phyloP scores from a whole-genome alignment of 2,329 filamentous ascomycete species.

The Xylariaceae sp. region DNA sequence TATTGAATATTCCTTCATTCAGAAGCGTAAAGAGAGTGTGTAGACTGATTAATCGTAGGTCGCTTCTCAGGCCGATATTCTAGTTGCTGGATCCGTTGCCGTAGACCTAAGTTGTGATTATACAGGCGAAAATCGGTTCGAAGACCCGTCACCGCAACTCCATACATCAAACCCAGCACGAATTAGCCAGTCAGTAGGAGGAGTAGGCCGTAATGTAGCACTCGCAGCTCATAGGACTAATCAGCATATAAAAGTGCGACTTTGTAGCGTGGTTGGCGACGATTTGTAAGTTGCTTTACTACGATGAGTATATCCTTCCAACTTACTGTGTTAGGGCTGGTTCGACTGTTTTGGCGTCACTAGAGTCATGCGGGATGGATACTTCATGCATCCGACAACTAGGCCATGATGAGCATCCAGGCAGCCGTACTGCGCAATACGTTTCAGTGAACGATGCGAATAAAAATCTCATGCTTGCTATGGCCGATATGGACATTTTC shows the following conservation, averaged over 20 bases:
- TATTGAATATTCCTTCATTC: neutral
- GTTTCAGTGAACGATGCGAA: conserved; percentile 84
- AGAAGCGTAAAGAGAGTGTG: neutral
- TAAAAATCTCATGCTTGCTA: conserved; percentile 86
- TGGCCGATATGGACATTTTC: conserved; percentile 94
- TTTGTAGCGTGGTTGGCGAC: conserved; percentile 82
- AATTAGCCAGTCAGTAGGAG: conserved; percentile 84
- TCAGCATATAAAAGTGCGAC: conserved; percentile 64
- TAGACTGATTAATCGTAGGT: conserved; percentile 32
- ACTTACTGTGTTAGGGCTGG: conserved; percentile 62
- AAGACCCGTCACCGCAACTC: conserved; percentile 53
- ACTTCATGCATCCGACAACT: conserved; percentile 67
- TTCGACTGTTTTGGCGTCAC: conserved; percentile 69
- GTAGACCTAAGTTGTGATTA: conserved; percentile 89
- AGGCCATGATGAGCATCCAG: conserved; percentile 52
- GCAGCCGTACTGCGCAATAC: conserved; percentile 83
- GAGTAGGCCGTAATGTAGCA: conserved; percentile 91
- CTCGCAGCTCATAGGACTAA: conserved; percentile 76
- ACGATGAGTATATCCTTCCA: neutral
- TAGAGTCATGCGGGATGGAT: conserved; percentile 69
- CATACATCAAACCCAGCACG: conserved; percentile 86
- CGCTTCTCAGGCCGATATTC: conserved; percentile 61
- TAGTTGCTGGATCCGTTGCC: conserved; percentile 90
- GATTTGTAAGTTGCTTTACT: conserved; percentile 62
- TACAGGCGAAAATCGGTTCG: conserved; percentile 37